A percentile compares a stretch with the other conserved stretches of the same genome.
Evolutionary conservation across 805 yeast species (phyloP).

Genomic region (Kazachstania psychrophila): DNA sequence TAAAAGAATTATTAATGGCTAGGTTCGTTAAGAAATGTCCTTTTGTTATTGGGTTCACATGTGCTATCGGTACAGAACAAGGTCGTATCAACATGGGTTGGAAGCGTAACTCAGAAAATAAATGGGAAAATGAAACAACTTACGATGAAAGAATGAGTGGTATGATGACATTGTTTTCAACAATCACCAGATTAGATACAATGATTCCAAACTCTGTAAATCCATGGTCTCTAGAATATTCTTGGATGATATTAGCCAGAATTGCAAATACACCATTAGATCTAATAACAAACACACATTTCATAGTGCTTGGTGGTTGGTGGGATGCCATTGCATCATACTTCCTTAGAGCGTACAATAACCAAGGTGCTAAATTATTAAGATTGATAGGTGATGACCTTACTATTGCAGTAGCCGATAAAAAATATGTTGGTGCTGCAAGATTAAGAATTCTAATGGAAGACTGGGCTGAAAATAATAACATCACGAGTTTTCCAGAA

Average conservation of each 20-base stretch:
- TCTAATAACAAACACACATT: constrained; percentile 59
- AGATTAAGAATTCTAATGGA: constrained; percentile 71
- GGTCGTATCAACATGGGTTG: constrained; percentile 86
- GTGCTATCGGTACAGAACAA: constrained; percentile 67
- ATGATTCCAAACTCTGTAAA: constrained; percentile 3
- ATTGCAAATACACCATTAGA: constrained; percentile 47
- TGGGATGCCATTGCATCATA: constrained; percentile 75
- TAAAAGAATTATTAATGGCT: constrained; percentile 43
- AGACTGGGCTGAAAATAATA: constrained; percentile 52
- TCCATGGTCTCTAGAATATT: constrained; percentile 28
- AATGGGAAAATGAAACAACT: constrained; percentile 47
- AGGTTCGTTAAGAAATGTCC: constrained; percentile 91
- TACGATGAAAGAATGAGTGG: constrained; percentile 87
- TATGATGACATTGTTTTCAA: constrained; percentile 70
- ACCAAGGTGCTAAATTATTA: constrained; percentile 61
- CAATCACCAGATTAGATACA: constrained; percentile 45
- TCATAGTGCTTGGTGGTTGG: constrained; percentile 67
- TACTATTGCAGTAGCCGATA: constrained; percentile 43
- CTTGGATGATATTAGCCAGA: constrained; percentile 72
- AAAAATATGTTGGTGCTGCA: constrained; percentile 65
- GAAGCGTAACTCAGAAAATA: constrained; percentile 41
- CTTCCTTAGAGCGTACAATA: constrained; percentile 50
- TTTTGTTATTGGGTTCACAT: constrained; percentile 69
- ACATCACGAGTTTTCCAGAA: constrained; percentile 33
- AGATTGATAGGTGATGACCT: constrained; percentile 39